A percentile compares a stretch with the other conserved stretches of the same genome.
Conservation (phyloP, 306 rosid species). For the Myrica gale region DNA sequence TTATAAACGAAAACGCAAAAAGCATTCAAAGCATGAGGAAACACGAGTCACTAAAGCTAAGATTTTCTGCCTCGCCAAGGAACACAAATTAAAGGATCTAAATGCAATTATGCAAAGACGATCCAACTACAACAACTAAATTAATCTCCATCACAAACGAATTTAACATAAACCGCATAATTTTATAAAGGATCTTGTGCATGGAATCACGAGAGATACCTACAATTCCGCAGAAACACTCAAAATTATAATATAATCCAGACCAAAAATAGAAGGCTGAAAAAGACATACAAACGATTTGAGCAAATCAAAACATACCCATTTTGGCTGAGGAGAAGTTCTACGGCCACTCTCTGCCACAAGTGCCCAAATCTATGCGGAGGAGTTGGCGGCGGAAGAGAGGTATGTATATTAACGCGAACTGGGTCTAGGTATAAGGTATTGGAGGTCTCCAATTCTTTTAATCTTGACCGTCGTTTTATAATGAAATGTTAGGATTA, state of each 20-base stretch:
- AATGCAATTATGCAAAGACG: too few species aligned
- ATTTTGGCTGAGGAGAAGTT: slow-evolving; percentile 21
- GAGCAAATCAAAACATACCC: slow-evolving; percentile 24
- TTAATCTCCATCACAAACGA: not conserved
- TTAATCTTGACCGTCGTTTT: too few species aligned
- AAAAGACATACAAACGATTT: not conserved
- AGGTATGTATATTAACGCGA: not conserved
- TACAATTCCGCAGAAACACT: not conserved
- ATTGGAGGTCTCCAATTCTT: too few species aligned
- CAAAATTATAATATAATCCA: not conserved
- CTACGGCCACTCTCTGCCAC: slow-evolving; percentile 5
- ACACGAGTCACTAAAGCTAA: too few species aligned
- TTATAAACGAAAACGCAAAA: too few species aligned
- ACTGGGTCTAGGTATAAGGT: too few species aligned
- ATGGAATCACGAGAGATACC: slow-evolving; percentile 70
- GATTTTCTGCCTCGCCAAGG: too few species aligned
- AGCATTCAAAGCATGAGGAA: not conserved
- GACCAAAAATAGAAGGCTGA: not conserved
- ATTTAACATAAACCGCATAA: not conserved
- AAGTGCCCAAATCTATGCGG: slow-evolving; percentile 13
- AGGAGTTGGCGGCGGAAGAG: slow-evolving; percentile 1
- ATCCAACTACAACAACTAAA: not conserved
- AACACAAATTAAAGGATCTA: not conserved
- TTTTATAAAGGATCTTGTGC: slow-evolving; percentile 41
- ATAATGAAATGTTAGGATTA: too few species aligned